Base-by-base conservation (phyloP, 306 rosid genomes). In the Cyamopsis tetragonoloba region DNA sequence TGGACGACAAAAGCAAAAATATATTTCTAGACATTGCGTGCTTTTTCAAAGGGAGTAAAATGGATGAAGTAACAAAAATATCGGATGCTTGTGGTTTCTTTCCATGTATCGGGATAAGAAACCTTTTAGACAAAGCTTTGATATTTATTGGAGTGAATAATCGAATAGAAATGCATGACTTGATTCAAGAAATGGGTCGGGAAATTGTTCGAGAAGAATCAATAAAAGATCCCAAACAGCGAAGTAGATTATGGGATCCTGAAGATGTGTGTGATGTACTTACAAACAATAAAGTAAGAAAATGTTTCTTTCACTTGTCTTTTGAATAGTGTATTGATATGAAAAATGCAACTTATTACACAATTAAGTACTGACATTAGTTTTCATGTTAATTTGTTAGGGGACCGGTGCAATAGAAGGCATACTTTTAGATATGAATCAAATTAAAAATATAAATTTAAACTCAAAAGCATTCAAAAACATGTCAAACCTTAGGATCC, bases 141-240 rank as follows among this genome's bases (percentile, higher is more conserved):
- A 41, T 82, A 27, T 22, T 14, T 6, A 57, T 46, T 2, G 2
- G 3, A 0, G n/a, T n/a, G n/a, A 0, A 7, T 9, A 20, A 55
- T 27, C 1, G 22, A 13, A 68, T 54, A 68, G 2, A 53, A 7
- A 68, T 68, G 73, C 82, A 76, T 26, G 81, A 71, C 3, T 5
- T 71, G 42, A 22, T 79, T 5, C 81, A 79, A 15, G 27, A 34
- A 20, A 54, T 71, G 70, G 84, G 79, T 11, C 11, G 12, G 14
- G 30, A 41, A 26, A 32, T 77, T 13, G 61, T 76, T 32, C 53
- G 23, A 1, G 14, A 61, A 69, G 72, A 76, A 62, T 76, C 51
- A 9, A 1, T 0, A 0, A 24, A 51, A 24, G 4, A 24, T 0
- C 47, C 67, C 0, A 68, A 48, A 24, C 13, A 20, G 3, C 41